phyloP scores from a whole-genome alignment of 2,329 filamentous ascomycete genomes.

The Colletotrichum chrysophilum region DNA sequence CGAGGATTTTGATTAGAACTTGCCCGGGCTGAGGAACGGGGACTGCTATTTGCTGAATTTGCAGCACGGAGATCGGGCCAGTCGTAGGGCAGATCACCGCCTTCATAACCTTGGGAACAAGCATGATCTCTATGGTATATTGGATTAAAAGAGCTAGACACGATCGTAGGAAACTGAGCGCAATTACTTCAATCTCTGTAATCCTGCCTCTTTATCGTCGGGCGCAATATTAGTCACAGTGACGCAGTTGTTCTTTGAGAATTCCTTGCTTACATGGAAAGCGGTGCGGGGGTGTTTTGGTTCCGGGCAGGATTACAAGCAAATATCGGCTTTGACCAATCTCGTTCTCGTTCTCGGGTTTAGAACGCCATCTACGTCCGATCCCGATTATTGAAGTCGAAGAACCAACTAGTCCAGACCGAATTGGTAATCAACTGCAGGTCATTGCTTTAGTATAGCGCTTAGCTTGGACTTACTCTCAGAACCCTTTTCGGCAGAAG shows the following conservation, averaged over 20 bases:
- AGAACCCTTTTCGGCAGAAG: neutral
- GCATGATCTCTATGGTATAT: neutral
- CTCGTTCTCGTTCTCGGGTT: neutral
- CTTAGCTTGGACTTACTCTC: neutral
- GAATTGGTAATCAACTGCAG: neutral
- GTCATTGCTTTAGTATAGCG: fast-evolving
- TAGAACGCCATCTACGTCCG: neutral
- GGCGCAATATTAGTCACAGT: neutral
- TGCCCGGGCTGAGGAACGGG: neutral
- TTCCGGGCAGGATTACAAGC: neutral
- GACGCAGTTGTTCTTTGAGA: neutral
- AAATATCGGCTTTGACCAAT: neutral
- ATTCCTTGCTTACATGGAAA: neutral
- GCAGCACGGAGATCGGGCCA: neutral
- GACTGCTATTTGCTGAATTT: neutral
- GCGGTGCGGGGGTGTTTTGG: neutral
- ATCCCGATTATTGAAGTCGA: neutral
- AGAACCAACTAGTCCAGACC: fast-evolving
- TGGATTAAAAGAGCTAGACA: neutral
- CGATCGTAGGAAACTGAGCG: fast-evolving
- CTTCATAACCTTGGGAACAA: neutral
- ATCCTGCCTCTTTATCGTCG: neutral
- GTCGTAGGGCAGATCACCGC: neutral
- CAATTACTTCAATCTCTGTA: neutral
- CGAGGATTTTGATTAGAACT: neutral